Evolutionary conservation across 179 eudicot genomes (phyloP), one percentile per base, ranked within the genome.

Genomic region (Heliamphora pulchella): DNA sequence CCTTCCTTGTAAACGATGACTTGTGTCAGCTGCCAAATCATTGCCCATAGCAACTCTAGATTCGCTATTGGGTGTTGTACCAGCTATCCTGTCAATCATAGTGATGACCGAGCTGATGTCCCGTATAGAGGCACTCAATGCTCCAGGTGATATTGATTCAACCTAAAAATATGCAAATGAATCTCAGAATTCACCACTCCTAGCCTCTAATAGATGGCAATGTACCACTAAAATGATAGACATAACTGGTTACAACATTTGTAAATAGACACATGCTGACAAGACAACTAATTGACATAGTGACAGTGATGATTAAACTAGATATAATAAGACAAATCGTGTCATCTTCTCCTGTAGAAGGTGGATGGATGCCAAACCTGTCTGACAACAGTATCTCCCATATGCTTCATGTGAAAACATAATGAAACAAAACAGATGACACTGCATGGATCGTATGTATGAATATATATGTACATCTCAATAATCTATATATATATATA

Each of bases 131-230:
- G 80, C 20, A 15, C 10, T n/a, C 18, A 78, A 31, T 31, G 72
- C 80, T 48, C 9, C 15, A 15, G 31, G 8, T 3, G 80, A 65
- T 47, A 67, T 17, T 64, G 71, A 47, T 64, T 63, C 8, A 5
- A 78, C 72, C 80, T 78, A 66, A 50, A 78, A 63, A 51, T 31
- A 17, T 48, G 57, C 44, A 20, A 51, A n/a, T 72, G 18, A 72
- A 48, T 51, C 14, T 72, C 43, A 72, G 15, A 72, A 18, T 20
- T 18, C 15, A 18, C 41, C 6, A 9, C 2, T 4, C 9, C 1
- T 10, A 72, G 20, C 18, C 7, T n/a, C 3, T 70, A 70, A 3
- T 13, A 68, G 6, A 10, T 41, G 50, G 43, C 20, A 11, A 10
- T 10, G 17, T 11, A 39, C 22, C 15, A 48, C 10, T 5, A 46